Evolutionary conservation across 2,329 filamentous ascomycete species (phyloP).

Genomic region (Alternaria solani): DNA sequence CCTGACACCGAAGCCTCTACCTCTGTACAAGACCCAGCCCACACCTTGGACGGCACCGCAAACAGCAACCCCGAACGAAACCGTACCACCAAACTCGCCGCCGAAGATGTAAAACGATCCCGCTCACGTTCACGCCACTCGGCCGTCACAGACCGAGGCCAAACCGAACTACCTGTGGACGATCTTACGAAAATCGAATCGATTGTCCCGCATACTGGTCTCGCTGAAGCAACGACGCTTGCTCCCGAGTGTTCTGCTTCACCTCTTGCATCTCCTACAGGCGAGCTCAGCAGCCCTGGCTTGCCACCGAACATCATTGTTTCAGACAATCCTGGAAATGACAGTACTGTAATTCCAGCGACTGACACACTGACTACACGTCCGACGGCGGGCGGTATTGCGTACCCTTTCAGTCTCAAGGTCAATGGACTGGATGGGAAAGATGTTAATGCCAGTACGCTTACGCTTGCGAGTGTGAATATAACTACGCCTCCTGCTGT

Average conservation of each 20-base stretch:
- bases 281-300: not conserved
- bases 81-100: conserved; percentile 12
- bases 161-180: conserved; percentile 31
- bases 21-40: conserved; percentile 18
- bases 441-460: conserved; percentile 73
- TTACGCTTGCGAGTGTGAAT: conserved; percentile 63
- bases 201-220: conserved; percentile 25
- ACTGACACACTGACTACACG: conserved; percentile 66
- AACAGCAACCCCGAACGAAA: conserved; percentile 19
- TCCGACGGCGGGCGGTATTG: conserved; percentile 72
- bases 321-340: conserved; percentile 35
- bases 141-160: conserved; percentile 45
- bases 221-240: conserved; percentile 40
- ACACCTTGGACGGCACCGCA: conserved; percentile 48
- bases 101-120: conserved; percentile 18
- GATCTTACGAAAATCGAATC: conserved; percentile 31
- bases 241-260: conserved; percentile 41
- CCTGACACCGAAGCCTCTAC: conserved; percentile 39
- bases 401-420: conserved; percentile 75
- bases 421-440: conserved; percentile 50
- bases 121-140: conserved; percentile 43
- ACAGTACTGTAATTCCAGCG: conserved; percentile 54
- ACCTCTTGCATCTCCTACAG: conserved; percentile 27
- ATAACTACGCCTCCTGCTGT: conserved; percentile 31
- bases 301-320: conserved; percentile 27